Base-by-base conservation (phyloP, 75 land plant species). In the Picea sitchensis region DNA sequence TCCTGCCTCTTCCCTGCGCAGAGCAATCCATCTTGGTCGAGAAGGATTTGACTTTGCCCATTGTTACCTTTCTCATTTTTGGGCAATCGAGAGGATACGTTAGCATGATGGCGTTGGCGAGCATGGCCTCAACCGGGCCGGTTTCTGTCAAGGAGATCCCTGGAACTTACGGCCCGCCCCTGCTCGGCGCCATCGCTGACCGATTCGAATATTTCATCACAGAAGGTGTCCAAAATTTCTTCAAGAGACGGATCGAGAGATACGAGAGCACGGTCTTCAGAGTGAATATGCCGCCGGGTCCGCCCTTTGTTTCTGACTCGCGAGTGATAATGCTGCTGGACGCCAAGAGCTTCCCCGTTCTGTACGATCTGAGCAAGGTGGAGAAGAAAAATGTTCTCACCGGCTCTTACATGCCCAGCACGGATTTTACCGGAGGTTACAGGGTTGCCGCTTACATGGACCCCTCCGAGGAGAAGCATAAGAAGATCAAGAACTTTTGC, bases 271-370 rank as follows among this genome's bases (percentile, higher is more conserved):
- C 98, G 12, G 96, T 95, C 58, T 87, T 91, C 85, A 83, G 98
- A 4, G 68, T 84, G 59, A 91, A 95, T 84, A 86, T 93, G 92
- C 92, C 94, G 14, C 98, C 96, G 0, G 96, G 96, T 14, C 94
- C 96, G 1, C 83, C 85, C 60, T 76, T 90, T 61, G 77, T 93
- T 78, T 32, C 73, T 8, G 79, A 90, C 68, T 75, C 94, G 26
- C 79, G 83, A 61, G n/a, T 61, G 14, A 4, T 61, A 15, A 61
- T 61, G 17, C n/a, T 61, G 63, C 63, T 61, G 21, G 63, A 61
- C 20, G 18, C 63, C 63, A 61, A 61, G 63, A 61, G 63, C 63
- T 61, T 61, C 20, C 63, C 63, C 63, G 20, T 61, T 17, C 64
- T 61, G 0, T 61, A 18, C 21, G 26, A 61, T 61, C 2, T 61